These are phyloP conservation scores for Scolecobasidium constrictum DNA, from an alignment of 2,329 filamentous ascomycete genomes.

Conservation along the genomic window DNA sequence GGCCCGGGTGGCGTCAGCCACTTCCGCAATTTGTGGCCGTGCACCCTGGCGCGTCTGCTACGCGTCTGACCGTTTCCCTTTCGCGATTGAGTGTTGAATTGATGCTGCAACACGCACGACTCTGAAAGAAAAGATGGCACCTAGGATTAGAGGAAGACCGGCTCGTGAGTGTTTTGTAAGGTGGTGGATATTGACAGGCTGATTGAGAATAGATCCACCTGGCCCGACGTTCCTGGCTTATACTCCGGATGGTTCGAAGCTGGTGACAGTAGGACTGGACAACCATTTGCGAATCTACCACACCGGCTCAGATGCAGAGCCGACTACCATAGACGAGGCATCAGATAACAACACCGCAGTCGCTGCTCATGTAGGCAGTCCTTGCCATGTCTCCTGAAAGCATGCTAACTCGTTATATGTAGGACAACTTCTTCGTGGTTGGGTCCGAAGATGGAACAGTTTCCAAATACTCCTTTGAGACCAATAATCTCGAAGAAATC, in stretches of 20 bases:
- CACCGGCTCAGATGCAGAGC: slow-evolving; percentile 85
- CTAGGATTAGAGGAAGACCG: slow-evolving; percentile 19
- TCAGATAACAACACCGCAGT: slow-evolving; percentile 78
- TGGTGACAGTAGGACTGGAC: slow-evolving; percentile 88
- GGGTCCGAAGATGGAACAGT: slow-evolving; percentile 95
- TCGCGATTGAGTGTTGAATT: too few species aligned
- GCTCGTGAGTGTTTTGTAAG: slow-evolving; percentile 17
- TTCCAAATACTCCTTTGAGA: slow-evolving; percentile 75
- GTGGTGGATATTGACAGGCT: slow-evolving; percentile 2
- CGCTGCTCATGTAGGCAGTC: slow-evolving; percentile 48
- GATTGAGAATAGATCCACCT: slow-evolving; percentile 64
- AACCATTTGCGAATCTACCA: slow-evolving; percentile 89
- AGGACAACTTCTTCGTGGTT: slow-evolving; percentile 76
- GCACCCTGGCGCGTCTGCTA: too few species aligned
- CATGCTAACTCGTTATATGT: slow-evolving; percentile 14
- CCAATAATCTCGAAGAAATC: slow-evolving; percentile 65
- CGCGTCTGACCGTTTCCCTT: too few species aligned
- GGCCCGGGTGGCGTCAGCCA: too few species aligned
- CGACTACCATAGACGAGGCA: slow-evolving; percentile 81
- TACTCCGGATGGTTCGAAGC: slow-evolving; percentile 73
- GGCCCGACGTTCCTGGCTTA: slow-evolving; percentile 83
- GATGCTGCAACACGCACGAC: too few species aligned
- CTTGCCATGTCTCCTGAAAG: slow-evolving; percentile 8
- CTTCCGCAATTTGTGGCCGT: too few species aligned
- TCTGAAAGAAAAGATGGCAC: slow-evolving; percentile 3